Conservation (phyloP, 176 grass and related monocot species). For the Hsuehochloa calcarea region DNA sequence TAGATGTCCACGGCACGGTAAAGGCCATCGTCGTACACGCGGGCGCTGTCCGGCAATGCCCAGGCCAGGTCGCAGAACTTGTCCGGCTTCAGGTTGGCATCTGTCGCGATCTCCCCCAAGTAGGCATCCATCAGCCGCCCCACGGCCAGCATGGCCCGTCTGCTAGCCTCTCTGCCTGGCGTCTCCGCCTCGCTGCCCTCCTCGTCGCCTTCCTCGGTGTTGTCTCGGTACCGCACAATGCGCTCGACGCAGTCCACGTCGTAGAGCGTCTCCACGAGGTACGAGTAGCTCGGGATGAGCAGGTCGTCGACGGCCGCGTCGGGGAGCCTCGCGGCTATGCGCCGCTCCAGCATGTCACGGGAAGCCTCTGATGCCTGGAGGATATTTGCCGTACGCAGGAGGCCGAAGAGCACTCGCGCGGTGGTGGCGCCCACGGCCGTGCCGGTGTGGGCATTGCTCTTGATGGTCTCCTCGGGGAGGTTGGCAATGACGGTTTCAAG, state of each 20-base stretch:
- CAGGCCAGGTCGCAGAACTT: conserved; percentile 94
- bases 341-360: conserved; percentile 66
- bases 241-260: conserved; percentile 94
- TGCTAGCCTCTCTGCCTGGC: conserved; percentile 27
- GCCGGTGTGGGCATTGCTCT: conserved; percentile 46
- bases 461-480: conserved; percentile 74
- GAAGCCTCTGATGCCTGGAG: conserved; percentile 67
- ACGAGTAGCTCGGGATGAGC: conserved; percentile 92
- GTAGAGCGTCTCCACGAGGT: conserved; percentile 95
- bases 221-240: conserved; percentile 47
- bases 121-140: conserved; percentile 83
- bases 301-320: conserved; percentile 79
- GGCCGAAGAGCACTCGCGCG: conserved; percentile 79
- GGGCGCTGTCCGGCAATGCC: conserved; percentile 72
- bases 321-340: conserved; percentile 68
- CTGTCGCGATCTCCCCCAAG: conserved; percentile 83
- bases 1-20: conserved; percentile 98
- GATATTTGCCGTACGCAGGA: conserved; percentile 81
- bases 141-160: conserved; percentile 45
- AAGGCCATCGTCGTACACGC: conserved; percentile 85
- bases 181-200: conserved; percentile 45
- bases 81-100: conserved; percentile 79
- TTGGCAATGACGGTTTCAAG: conserved; percentile 85
- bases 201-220: conserved; percentile 26
- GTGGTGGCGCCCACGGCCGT: conserved; percentile 57